These are phyloP conservation scores for Leucaena leucocephala DNA, from an alignment of 306 rosid species.

Conservation along the genomic window DNA sequence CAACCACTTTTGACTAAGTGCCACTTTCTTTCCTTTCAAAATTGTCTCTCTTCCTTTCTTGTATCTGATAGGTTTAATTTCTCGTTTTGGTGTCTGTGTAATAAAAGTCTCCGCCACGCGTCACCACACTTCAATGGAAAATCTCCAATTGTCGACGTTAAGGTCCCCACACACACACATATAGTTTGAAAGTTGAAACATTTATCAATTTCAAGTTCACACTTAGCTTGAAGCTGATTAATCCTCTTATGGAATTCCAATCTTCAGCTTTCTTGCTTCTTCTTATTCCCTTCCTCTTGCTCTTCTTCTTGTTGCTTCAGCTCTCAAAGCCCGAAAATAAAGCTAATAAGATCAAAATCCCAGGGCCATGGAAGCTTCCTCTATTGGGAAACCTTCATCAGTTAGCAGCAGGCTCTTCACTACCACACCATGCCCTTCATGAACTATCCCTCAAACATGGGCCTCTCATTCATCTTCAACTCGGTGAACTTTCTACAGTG, in stretches of 20 bases:
- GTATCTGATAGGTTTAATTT: no score
- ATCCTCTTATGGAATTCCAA: neutral
- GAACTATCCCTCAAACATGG: neutral
- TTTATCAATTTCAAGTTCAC: neutral
- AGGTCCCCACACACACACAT: no score
- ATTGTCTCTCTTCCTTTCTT: no score
- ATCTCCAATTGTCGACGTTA: no score
- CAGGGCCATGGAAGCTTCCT: constrained; percentile 13
- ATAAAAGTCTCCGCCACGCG: no score
- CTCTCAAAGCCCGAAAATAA: neutral
- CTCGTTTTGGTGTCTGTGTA: no score
- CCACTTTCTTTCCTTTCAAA: no score
- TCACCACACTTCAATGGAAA: no score
- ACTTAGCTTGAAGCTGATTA: neutral
- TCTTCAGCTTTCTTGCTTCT: neutral
- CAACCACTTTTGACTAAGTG: no score
- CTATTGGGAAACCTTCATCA: neutral
- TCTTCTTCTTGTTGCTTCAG: neutral
- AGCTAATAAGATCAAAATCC: neutral
- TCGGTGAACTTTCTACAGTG: neutral
- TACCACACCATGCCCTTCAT: neutral
- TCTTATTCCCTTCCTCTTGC: neutral
- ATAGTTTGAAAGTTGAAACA: neutral
- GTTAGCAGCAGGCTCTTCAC: neutral
- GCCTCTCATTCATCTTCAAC: neutral